Conservation (phyloP, 805 yeast genomes). For the Jamesozyma hellenica region DNA sequence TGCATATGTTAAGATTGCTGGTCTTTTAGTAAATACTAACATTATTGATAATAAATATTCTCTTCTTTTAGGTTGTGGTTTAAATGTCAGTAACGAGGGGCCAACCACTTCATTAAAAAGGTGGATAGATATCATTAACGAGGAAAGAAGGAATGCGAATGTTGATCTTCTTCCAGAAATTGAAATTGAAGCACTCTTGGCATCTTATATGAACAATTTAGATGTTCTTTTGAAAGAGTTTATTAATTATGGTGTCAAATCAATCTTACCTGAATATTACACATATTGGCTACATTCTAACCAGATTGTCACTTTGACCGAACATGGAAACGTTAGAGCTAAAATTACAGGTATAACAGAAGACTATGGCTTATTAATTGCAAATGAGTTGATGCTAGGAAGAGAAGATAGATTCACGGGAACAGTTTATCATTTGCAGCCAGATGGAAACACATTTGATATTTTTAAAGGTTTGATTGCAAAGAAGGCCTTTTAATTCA, state of each 20-base stretch:
- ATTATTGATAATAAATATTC: constrained; percentile 49
- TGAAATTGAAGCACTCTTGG: constrained; percentile 36
- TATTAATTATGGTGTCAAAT: constrained; percentile 51
- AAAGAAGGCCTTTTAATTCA: constrained; percentile 32
- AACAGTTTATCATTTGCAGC: constrained; percentile 61
- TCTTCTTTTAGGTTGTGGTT: constrained; percentile 76
- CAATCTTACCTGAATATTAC: constrained; percentile 65
- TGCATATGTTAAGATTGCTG: constrained; percentile 68
- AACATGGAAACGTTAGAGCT: constrained; percentile 45
- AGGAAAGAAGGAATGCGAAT: constrained; percentile 36
- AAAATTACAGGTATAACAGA: constrained; percentile 68
- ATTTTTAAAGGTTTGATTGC: constrained; percentile 83
- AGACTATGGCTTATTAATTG: constrained; percentile 77
- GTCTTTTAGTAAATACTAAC: constrained; percentile 74
- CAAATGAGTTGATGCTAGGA: constrained; percentile 47
- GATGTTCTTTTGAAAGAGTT: constrained; percentile 54
- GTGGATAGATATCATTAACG: constrained; percentile 54
- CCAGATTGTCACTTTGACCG: constrained; percentile 62
- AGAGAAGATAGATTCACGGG: constrained; percentile 40
- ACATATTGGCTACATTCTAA: constrained; percentile 74
- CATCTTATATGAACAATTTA: constrained; percentile 55
- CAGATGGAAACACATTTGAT: constrained; percentile 96
- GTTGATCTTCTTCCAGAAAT: constrained; percentile 37
- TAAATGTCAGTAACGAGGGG: constrained; percentile 72
- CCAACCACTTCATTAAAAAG: constrained; percentile 85